Conservation (phyloP, 2,329 filamentous ascomycete genomes). For the Botrytis fabae region DNA sequence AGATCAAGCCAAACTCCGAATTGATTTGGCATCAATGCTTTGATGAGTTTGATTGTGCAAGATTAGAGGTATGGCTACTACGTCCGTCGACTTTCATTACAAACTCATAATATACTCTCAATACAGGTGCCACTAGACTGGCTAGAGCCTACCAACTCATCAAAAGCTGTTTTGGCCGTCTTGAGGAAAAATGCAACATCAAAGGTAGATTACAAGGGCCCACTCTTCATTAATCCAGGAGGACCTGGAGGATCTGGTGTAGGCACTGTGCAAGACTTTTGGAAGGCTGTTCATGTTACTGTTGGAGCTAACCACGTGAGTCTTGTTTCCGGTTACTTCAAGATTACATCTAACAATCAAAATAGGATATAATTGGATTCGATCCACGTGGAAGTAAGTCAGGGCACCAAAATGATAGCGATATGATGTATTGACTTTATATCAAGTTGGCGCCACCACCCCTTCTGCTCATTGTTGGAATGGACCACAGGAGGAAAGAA, state of each 20-base stretch:
- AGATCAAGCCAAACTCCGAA: background rate
- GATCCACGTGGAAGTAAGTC: constrained; percentile 48
- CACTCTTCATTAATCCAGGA: constrained; percentile 32
- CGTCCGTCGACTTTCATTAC: background rate
- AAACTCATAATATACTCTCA: background rate
- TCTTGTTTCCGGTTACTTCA: background rate
- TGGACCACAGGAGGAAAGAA: constrained; percentile 44
- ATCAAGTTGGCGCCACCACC: constrained; percentile 45
- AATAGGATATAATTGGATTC: constrained; percentile 52
- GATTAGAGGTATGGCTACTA: background rate
- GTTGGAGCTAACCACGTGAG: constrained; percentile 38
- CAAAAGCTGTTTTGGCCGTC: constrained; percentile 29
- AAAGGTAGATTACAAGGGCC: constrained; percentile 28
- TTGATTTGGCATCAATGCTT: background rate
- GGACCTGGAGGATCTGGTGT: constrained; percentile 52
- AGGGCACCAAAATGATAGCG: background rate
- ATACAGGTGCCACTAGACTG: constrained; percentile 28
- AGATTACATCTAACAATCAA: background rate
- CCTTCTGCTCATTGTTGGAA: constrained; percentile 53
- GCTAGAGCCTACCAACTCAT: constrained; percentile 29
- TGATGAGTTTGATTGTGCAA: constrained; percentile 9
- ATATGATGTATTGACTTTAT: background rate
- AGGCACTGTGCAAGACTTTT: constrained; percentile 28
- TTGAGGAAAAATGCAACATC: constrained; percentile 31
- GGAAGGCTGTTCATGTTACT: constrained; percentile 46